Evolutionary conservation across 1,139 yeast genomes (phyloP), one percentile per base, ranked within the genome.

Genomic region (Kluyveromyces marxianus): DNA sequence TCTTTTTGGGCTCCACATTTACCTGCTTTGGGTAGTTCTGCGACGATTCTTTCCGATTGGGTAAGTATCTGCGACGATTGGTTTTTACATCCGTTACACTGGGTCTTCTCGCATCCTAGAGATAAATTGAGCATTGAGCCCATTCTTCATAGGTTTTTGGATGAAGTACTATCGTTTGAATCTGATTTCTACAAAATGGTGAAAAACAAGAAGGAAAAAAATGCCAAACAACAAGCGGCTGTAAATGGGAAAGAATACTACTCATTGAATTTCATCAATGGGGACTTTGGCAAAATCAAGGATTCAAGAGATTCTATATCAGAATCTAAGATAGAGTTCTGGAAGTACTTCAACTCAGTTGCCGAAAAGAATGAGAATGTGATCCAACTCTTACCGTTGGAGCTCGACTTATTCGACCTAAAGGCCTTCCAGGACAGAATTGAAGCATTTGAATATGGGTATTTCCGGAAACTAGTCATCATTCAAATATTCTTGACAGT

Each of bases 381-480:
- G 25, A 43, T 55, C 25, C 53, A 50, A 39, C 57, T 63, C 6
- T 49, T 59, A n/a, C 37, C 51, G 21, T 36, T 55, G 7, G 65
- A 60, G 25, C 44, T 58, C 3, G 54, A 60, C 2, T 31, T 49
- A 3, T 38, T 37, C 3, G 55, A 60, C 44, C 48, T 56, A 7
- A 45, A 45, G 21, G 29, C 48, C 3, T 43, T 61, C 6, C 57
- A 55, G 32, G 48, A 49, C 25, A 62, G 60, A 48, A 45, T 59
- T 41, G 53, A 50, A 41, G 50, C 44, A 26, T 34, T 44, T 5
- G 57, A 56, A 25, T 54, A 53, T 33, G 64, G 61, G 45, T 48
- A 48, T 32, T 55, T 46, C 43, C 55, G 67, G 42, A 62, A 62
- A 44, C 58, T 57, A 44, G 54, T 61, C 35, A 35, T 62, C 6